Conservation (phyloP, 2,329 filamentous ascomycete genomes). For the Claviceps sorghi region DNA sequence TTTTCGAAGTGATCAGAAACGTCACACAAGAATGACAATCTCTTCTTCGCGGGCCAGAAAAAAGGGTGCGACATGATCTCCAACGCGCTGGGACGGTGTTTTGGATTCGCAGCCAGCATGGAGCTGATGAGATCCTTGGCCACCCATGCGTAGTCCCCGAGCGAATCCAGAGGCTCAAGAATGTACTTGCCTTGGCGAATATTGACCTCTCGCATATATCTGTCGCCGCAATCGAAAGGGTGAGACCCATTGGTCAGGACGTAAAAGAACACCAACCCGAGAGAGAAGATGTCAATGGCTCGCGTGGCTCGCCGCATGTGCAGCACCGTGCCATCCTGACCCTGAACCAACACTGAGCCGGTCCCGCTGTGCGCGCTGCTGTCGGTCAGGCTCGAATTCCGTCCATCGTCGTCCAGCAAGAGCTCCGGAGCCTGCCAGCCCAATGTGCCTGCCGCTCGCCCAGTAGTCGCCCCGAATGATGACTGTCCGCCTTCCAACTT, state of each 20-base stretch:
- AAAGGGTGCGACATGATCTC: conserved; percentile 88
- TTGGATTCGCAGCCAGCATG: conserved; percentile 52
- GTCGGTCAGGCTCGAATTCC: conserved; percentile 32
- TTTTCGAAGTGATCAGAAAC: conserved; percentile 95
- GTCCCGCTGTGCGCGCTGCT: conserved; percentile 46
- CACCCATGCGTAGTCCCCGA: conserved; percentile 76
- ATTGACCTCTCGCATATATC: conserved; percentile 93
- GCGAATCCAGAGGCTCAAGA: conserved; percentile 52
- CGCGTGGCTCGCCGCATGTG: conserved; percentile 70
- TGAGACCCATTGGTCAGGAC: conserved; percentile 87
- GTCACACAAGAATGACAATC: conserved; percentile 84
- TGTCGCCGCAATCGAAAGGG: conserved; percentile 85
- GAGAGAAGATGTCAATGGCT: conserved; percentile 92
- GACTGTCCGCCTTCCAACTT: conserved; percentile 90
- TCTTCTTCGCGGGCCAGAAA: conserved; percentile 86
- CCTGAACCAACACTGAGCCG: conserved; percentile 30
- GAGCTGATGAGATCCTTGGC: conserved; percentile 72
- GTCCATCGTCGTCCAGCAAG: conserved; percentile 62
- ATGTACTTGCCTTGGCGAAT: conserved; percentile 81
- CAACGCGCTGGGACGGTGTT: conserved; percentile 51
- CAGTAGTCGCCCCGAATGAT: conserved; percentile 86
- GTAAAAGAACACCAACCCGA: conserved; percentile 97
- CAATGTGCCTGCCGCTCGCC: conserved; percentile 81
- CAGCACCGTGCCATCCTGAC: conserved; percentile 40
- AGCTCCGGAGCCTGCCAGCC: conserved; percentile 96